Evolutionary conservation across 2,329 filamentous ascomycete genomes (phyloP).

Genomic region (Xylaria hypoxylon): DNA sequence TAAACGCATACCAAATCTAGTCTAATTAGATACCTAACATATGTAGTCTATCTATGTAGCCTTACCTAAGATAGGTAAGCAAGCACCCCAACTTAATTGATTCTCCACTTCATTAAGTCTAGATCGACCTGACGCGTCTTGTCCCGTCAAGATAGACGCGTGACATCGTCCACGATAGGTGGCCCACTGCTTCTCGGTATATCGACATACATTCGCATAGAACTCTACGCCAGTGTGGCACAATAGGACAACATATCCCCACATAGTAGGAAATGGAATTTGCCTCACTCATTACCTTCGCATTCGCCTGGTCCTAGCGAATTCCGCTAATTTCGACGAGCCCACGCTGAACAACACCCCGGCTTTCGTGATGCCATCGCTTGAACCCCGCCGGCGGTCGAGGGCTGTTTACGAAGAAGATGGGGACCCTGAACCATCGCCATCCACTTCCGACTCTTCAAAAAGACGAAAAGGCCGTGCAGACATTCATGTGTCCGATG

Average conservation of each 20-base stretch:
- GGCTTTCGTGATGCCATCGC: constrained; percentile 45
- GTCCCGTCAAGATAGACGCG: not conserved
- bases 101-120: constrained; percentile 4
- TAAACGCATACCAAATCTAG: too few species aligned
- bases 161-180: too few species aligned
- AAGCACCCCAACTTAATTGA: constrained; percentile 2
- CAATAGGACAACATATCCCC: not conserved
- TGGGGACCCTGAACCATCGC: constrained; percentile 49
- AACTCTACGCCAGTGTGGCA: not conserved
- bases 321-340: not conserved
- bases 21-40: too few species aligned
- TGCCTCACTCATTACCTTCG: not conserved
- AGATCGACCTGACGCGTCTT: not conserved
- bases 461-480: constrained; percentile 42
- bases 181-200: not conserved
- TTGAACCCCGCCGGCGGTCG: constrained; percentile 56
- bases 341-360: not conserved
- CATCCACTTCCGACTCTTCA: constrained; percentile 44
- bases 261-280: constrained; percentile 8
- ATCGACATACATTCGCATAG: not conserved
- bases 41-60: too few species aligned
- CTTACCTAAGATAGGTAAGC: too few species aligned
- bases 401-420: constrained; percentile 57
- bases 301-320: not conserved
- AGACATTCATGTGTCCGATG: constrained; percentile 25